Conservation (phyloP, 2,329 filamentous ascomycete genomes). For the Tolypocladium tundrense region DNA sequence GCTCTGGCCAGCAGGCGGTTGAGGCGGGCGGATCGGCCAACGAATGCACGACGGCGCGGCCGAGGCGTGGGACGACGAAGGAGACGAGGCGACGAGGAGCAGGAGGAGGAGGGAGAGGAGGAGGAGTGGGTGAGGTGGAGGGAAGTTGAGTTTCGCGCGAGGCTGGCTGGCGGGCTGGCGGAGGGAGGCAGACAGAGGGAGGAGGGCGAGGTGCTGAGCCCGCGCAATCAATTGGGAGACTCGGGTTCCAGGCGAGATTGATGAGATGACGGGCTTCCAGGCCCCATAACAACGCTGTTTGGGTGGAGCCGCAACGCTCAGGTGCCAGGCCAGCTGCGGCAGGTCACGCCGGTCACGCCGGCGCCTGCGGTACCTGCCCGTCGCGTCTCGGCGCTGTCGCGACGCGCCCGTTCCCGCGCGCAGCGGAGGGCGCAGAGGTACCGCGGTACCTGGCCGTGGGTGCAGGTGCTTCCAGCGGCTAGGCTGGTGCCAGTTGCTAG, state of each 20-base stretch:
- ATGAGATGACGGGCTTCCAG: constrained; percentile 9
- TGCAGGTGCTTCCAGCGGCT: background rate
- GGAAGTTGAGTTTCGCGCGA: background rate
- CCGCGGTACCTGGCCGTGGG: background rate
- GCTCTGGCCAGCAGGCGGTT: background rate
- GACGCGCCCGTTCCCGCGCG: background rate
- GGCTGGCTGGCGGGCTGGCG: background rate
- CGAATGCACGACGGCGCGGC: background rate
- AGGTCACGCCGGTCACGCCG: constrained; percentile 1
- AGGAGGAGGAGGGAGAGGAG: background rate
- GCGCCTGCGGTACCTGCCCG: background rate
- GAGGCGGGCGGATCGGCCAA: background rate
- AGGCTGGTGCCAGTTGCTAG: background rate
- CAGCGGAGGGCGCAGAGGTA: background rate
- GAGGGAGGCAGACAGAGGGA: background rate
- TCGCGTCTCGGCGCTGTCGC: background rate
- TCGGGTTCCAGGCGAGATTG: constrained; percentile 15
- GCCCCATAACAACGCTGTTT: constrained; percentile 4
- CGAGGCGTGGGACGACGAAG: background rate
- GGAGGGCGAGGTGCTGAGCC: background rate
- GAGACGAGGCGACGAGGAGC: background rate
- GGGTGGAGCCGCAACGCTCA: background rate
- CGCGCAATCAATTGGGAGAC: background rate
- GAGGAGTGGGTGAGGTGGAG: background rate
- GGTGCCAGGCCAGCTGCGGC: constrained; percentile 6